Percentiles rank a stretch among this genome's conserved stretches.
Evolutionary conservation across 495 filamentous ascomycete species (phyloP).

Genomic region (Trichocladium antarcticum): DNA sequence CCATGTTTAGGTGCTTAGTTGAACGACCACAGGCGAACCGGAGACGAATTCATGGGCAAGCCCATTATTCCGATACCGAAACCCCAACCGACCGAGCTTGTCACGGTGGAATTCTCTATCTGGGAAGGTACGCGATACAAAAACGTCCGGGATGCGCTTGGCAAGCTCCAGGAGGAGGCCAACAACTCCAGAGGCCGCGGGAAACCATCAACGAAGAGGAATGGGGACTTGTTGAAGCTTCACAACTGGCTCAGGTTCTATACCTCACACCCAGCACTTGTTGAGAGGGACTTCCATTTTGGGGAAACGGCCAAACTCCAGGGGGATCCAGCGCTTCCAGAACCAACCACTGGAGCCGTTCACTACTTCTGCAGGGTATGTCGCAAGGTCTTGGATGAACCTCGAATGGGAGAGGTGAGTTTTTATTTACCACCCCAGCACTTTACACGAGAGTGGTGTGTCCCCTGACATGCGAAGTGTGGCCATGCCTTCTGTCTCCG

Average conservation of each 20-base stretch:
- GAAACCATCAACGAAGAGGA: background rate
- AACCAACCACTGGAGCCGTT: background rate
- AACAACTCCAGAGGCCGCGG: background rate
- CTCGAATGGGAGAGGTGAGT: background rate
- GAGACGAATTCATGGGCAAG: slow-evolving; percentile 40
- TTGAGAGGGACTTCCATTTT: background rate
- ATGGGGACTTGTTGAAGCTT: background rate
- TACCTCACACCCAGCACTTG: slow-evolving; percentile 5
- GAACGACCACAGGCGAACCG: slow-evolving; percentile 35
- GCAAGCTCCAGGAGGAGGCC: background rate
- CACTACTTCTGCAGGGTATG: slow-evolving; percentile 11
- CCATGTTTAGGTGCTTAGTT: no score
- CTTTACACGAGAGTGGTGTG: background rate
- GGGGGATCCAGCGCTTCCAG: background rate
- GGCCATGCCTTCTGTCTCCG: slow-evolving; percentile 22
- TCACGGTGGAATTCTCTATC: slow-evolving; percentile 1
- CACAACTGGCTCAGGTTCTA: background rate
- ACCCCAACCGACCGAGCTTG: slow-evolving; percentile 13
- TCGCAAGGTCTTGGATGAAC: background rate
- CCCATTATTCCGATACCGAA: slow-evolving; percentile 48
- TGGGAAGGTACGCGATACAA: background rate
- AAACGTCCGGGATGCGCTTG: background rate
- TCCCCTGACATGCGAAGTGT: slow-evolving; percentile 12
- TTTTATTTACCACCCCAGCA: background rate
- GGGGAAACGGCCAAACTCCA: background rate